Evolutionary conservation across 2,329 filamentous ascomycete species (phyloP).

Genomic region (Xylariaceae sp.): DNA sequence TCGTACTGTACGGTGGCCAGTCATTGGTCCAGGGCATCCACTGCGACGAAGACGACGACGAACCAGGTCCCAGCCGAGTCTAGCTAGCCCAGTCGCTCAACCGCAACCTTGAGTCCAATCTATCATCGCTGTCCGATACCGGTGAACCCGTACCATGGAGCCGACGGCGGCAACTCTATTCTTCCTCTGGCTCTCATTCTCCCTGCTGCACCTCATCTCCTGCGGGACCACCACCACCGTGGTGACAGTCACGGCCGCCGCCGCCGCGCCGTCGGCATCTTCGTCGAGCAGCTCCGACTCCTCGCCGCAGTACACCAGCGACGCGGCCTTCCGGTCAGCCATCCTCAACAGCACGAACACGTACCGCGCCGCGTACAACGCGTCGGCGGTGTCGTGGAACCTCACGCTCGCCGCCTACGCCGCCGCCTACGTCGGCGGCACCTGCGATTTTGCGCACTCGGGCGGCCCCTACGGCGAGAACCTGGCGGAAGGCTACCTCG

Average conservation of each 20-base stretch:
- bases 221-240: background rate
- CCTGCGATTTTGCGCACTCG: constrained; percentile 34
- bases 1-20: too few relatives aligned
- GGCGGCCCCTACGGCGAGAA: constrained; percentile 67
- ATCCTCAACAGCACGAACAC: constrained; percentile 59
- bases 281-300: constrained; percentile 16
- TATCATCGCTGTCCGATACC: too few relatives aligned
- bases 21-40: too few relatives aligned
- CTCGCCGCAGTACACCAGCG: constrained; percentile 25
- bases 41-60: too few relatives aligned
- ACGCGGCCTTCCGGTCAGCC: constrained; percentile 38
- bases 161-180: too few relatives aligned
- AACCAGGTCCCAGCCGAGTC: too few relatives aligned
- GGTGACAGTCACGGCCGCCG: too few relatives aligned
- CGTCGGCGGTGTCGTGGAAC: constrained; percentile 56
- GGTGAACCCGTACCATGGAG: too few relatives aligned
- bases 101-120: too few relatives aligned
- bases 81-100: too few relatives aligned
- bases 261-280: constrained; percentile 12
- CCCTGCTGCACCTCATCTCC: too few relatives aligned
- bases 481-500: constrained; percentile 58
- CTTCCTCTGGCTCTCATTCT: too few relatives aligned
- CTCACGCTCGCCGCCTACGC: constrained; percentile 49
- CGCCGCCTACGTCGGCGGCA: constrained; percentile 33
- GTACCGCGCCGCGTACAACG: constrained; percentile 58